Conservation (phyloP, 2,329 filamentous ascomycete genomes). For the Moelleriella libera region DNA sequence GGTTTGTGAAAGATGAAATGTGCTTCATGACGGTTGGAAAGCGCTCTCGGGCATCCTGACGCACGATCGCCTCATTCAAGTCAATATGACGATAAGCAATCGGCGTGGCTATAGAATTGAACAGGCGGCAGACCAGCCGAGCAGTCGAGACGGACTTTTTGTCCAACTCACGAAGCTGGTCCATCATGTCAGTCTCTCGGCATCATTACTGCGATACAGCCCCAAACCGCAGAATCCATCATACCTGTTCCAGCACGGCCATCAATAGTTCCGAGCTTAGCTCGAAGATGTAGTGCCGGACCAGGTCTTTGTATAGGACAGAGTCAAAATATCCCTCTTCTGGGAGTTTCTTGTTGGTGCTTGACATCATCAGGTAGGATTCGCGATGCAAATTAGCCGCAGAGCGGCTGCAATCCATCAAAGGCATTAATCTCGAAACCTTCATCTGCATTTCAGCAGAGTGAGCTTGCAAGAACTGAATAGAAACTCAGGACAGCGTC, state of each 20-base stretch:
- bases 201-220: not conserved
- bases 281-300: not conserved
- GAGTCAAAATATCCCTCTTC: not conserved
- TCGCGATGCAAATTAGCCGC: too few species aligned
- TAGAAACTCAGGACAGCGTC: not conserved
- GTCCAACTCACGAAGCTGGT: not conserved
- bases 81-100: slow-evolving; percentile 24
- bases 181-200: not conserved
- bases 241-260: slow-evolving; percentile 1
- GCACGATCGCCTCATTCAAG: slow-evolving; percentile 23
- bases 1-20: slow-evolving; percentile 22
- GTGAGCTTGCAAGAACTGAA: not conserved
- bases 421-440: too few species aligned
- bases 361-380: too few species aligned
- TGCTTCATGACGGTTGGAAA: slow-evolving; percentile 19
- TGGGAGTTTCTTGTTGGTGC: not conserved
- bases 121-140: slow-evolving; percentile 23
- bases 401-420: too few species aligned
- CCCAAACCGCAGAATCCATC: not conserved
- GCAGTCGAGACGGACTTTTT: slow-evolving; percentile 14
- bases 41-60: slow-evolving; percentile 14
- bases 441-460: not conserved
- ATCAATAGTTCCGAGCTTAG: slow-evolving; percentile 7
- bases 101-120: slow-evolving; percentile 25
- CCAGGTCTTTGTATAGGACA: not conserved